Base-by-base conservation (phyloP, 1,284 basidiomycete species). In the Cutaneotrichosporon mucoides region DNA sequence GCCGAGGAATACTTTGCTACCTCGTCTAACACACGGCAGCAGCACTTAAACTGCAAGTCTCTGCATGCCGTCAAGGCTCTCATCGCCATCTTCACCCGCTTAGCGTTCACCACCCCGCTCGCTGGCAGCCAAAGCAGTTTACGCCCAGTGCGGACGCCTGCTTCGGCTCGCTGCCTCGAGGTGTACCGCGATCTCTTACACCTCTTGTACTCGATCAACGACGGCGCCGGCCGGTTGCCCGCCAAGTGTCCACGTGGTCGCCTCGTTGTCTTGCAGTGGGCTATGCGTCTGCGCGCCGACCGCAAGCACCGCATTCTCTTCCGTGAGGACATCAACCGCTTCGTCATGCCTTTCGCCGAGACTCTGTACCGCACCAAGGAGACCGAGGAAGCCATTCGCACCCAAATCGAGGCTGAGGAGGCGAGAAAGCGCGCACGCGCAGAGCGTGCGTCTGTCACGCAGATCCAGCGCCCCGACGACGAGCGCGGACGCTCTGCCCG, bases 201-300 rank as follows among this genome's bases (percentile, higher is more conserved):
- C 46, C 71, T 82, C 34, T 69, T 82, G 15, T 76, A 71, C 13
- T 73, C 74, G 1, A 58, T 66, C 15, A 64, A 62, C 34, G 58
- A 70, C 60, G 61, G 50, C n/a, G 57, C 53, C 50, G 58, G 69
- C 53, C 64, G 63, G 43, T 63, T 75, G 15, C 71, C 73, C 2
- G 76, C 78, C 13, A 64, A 70, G 34, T 88, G 87, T 36, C 76
- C 84, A 0, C 81, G 83, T 15, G 87, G 89, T 0, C 82, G 91
- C 33, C 76, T 98, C 13, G 81, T 85, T 3, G 84, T 89, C 2
- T 80, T 99, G 8, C 91, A 95, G 71, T 96, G 94, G 82, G 75
- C 96, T 60, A 85, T 94, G 79, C 87, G 92, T 10, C 80, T 99
- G 24, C 84, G 96, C 52, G 92, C 91, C 1, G 94, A 97, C 73